Evolutionary conservation across 768 basidiomycete genomes (phyloP).

Genomic region (Leccinum ochraceum): DNA sequence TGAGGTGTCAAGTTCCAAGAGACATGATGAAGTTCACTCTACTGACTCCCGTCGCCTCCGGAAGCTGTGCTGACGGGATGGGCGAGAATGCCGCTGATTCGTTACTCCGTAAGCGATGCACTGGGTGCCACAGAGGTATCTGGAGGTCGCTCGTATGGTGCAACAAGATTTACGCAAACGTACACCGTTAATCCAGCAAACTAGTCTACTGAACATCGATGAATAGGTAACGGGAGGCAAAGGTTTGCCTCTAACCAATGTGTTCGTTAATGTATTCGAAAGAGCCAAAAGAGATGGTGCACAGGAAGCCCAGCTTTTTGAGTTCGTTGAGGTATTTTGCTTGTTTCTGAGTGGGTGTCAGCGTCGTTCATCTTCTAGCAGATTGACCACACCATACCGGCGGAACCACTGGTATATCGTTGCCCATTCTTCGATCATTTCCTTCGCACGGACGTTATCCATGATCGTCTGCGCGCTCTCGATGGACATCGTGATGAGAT

Average conservation of each 20-base stretch:
- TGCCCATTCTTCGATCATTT: constrained; percentile 24
- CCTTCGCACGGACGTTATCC: constrained; percentile 15
- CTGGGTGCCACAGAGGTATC: not conserved
- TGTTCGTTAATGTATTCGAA: constrained; percentile 46
- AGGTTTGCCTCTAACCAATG: constrained; percentile 40
- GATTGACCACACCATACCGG: constrained; percentile 40
- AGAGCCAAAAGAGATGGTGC: constrained; percentile 28
- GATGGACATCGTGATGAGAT: constrained; percentile 23
- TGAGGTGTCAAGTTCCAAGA: too few species aligned
- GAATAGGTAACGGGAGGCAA: constrained; percentile 36
- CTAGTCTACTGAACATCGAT: constrained; percentile 37
- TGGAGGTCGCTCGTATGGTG: constrained; percentile 35
- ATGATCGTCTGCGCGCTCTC: constrained; percentile 23
- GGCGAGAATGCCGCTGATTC: too few species aligned
- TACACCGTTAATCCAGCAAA: constrained; percentile 44
- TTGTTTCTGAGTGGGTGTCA: not conserved
- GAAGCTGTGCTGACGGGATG: too few species aligned
- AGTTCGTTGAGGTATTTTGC: constrained; percentile 38
- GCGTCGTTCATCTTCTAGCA: constrained; percentile 13
- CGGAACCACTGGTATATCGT: constrained; percentile 4
- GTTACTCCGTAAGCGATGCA: too few species aligned
- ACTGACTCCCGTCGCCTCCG: too few species aligned
- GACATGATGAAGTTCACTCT: too few species aligned
- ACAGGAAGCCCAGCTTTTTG: constrained; percentile 23
- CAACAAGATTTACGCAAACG: constrained; percentile 39